These are phyloP conservation scores for Talaromyces nanjingensis DNA, from an alignment of 495 filamentous ascomycete species.

Conservation along the genomic window DNA sequence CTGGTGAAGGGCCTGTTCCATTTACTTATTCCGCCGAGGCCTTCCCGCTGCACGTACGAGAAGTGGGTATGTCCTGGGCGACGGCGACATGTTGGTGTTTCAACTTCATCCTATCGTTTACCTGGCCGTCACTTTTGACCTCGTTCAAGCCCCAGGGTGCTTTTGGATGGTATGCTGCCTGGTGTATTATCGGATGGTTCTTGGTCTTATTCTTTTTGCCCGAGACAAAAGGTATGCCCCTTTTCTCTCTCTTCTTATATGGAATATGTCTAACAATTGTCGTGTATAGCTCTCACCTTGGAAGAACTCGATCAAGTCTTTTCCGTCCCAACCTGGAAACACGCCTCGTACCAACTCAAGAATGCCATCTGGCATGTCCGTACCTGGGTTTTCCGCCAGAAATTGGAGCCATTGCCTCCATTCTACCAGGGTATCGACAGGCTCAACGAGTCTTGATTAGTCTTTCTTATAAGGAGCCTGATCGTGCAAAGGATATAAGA, in stretches of 20 bases:
- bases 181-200: constrained; percentile 51
- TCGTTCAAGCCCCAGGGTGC: constrained; percentile 49
- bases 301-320: constrained; percentile 49
- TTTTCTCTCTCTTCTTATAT: background rate
- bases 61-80: constrained; percentile 63
- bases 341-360: constrained; percentile 39
- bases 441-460: constrained; percentile 19
- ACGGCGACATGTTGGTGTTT: constrained; percentile 46
- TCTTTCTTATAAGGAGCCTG: background rate
- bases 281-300: constrained; percentile 32
- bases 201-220: constrained; percentile 49
- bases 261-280: constrained; percentile 4
- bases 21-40: constrained; percentile 54
- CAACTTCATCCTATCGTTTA: constrained; percentile 50
- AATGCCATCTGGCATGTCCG: constrained; percentile 46
- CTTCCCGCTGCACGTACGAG: constrained; percentile 53
- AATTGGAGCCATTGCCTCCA: constrained; percentile 35
- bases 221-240: constrained; percentile 44
- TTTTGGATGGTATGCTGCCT: constrained; percentile 57
- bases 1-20: constrained; percentile 51
- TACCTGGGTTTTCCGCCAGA: constrained; percentile 42
- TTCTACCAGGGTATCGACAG: constrained; percentile 34
- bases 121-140: constrained; percentile 43
- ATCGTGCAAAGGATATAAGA: background rate
- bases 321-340: constrained; percentile 42